Evolutionary conservation across 768 basidiomycete genomes (phyloP).

Genomic region (Leccinum broughii): DNA sequence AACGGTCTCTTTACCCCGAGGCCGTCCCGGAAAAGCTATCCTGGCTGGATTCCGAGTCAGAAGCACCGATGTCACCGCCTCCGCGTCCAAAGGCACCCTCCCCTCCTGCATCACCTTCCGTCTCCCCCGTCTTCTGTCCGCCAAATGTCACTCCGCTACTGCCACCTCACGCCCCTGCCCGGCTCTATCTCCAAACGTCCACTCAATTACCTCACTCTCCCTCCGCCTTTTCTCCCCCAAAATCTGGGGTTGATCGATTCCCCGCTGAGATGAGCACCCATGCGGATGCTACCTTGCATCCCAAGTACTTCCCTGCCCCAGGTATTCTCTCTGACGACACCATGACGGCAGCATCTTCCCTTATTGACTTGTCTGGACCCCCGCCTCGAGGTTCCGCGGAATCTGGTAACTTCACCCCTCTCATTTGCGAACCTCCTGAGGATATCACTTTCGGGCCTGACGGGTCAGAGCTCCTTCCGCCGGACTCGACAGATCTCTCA

Average conservation of each 20-base stretch:
- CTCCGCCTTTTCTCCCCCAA: constrained; percentile 20
- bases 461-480: constrained; percentile 18
- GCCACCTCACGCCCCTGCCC: constrained; percentile 22
- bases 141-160: constrained; percentile 16
- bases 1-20: constrained; percentile 20
- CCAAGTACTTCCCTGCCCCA: constrained; percentile 19
- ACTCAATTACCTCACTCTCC: constrained; percentile 31
- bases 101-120: constrained; percentile 17
- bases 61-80: constrained; percentile 22
- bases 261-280: constrained; percentile 9
- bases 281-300: constrained; percentile 21
- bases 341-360: constrained; percentile 18
- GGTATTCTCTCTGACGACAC: constrained; percentile 13
- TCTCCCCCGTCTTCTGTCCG: constrained; percentile 14
- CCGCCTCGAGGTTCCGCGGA: constrained; percentile 23
- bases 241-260: constrained; percentile 33
- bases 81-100: constrained; percentile 22
- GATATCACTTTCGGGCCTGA: constrained; percentile 21
- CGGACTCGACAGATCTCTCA: constrained; percentile 14
- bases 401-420: constrained; percentile 26
- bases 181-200: constrained; percentile 25
- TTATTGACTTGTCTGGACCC: constrained; percentile 12
- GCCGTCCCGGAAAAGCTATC: constrained; percentile 24
- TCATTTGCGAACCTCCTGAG: constrained; percentile 33
- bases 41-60: constrained; percentile 18